Conservation (phyloP, 306 rosid genomes). For the Cucurbita maxima region DNA sequence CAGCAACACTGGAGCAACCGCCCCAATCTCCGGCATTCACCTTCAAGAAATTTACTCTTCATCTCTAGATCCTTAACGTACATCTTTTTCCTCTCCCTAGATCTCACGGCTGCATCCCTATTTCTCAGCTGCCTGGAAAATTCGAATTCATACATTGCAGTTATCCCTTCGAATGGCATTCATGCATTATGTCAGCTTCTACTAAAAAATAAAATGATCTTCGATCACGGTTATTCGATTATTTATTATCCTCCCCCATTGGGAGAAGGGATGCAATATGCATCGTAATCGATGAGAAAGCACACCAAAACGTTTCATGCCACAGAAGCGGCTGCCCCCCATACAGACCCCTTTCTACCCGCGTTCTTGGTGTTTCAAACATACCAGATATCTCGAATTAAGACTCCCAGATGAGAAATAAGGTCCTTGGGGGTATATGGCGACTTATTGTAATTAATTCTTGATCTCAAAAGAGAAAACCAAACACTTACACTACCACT, state of each 20-base stretch:
- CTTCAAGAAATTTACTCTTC: conserved; percentile 72
- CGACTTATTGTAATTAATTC: not conserved
- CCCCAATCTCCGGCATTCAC: conserved; percentile 76
- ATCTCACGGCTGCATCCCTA: conserved; percentile 79
- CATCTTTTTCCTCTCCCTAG: conserved; percentile 77
- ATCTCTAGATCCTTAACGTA: conserved; percentile 61
- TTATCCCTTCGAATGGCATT: not conserved
- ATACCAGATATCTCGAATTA: not conserved
- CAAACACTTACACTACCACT: not conserved
- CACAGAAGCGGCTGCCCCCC: not conserved
- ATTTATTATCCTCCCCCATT: not conserved
- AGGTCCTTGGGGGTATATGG: not conserved
- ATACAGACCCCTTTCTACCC: not conserved
- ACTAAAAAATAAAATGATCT: not conserved
- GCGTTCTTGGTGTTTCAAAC: not conserved
- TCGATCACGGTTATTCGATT: not conserved
- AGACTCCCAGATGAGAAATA: not conserved
- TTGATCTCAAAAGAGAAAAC: not conserved
- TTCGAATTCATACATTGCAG: not conserved
- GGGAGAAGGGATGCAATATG: not conserved
- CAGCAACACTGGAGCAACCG: conserved; percentile 69
- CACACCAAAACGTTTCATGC: not conserved
- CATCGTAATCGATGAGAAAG: too few species aligned
- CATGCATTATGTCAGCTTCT: not conserved
- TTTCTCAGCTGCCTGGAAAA: conserved; percentile 75